These are phyloP conservation scores for Viola odorata DNA, from an alignment of 345 rosid species.

Conservation along the genomic window DNA sequence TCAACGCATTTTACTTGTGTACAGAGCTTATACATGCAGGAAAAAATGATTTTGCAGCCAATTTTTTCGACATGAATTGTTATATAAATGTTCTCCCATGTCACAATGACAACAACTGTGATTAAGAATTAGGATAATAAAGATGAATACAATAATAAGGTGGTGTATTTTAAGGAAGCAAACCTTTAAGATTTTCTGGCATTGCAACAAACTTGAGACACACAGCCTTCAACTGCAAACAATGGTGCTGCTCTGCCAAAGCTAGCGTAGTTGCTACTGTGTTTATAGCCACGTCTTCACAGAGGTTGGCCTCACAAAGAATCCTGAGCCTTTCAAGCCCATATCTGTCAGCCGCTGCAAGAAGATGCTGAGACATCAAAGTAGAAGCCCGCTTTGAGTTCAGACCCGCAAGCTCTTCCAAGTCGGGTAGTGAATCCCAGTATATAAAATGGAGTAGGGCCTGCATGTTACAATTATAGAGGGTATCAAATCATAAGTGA, in stretches of 20 bases:
- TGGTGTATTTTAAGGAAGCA: conserved; percentile 30
- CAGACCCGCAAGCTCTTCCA: conserved; percentile 64
- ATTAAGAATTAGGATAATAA: too few relatives aligned
- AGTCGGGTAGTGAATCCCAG: conserved; percentile 68
- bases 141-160: neutral
- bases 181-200: conserved; percentile 79
- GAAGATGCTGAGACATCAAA: conserved; percentile 72
- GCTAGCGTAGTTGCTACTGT: conserved; percentile 79
- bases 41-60: too few relatives aligned
- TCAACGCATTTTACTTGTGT: too few relatives aligned
- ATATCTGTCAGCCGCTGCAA: conserved; percentile 79
- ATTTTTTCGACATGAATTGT: too few relatives aligned
- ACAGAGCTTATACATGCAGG: too few relatives aligned
- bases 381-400: conserved; percentile 56
- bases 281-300: conserved; percentile 61
- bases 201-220: conserved; percentile 77
- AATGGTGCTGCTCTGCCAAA: conserved; percentile 81
- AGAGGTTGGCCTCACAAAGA: conserved; percentile 68
- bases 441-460: conserved; percentile 72
- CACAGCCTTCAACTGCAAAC: conserved; percentile 58
- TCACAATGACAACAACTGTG: too few relatives aligned
- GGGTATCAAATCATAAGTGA: too few relatives aligned
- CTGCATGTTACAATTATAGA: conserved; percentile 31
- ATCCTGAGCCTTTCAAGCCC: conserved; percentile 64
- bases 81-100: too few relatives aligned